phyloP scores from a whole-genome alignment of 305 asterid species.

The Fraxinus albicans region DNA sequence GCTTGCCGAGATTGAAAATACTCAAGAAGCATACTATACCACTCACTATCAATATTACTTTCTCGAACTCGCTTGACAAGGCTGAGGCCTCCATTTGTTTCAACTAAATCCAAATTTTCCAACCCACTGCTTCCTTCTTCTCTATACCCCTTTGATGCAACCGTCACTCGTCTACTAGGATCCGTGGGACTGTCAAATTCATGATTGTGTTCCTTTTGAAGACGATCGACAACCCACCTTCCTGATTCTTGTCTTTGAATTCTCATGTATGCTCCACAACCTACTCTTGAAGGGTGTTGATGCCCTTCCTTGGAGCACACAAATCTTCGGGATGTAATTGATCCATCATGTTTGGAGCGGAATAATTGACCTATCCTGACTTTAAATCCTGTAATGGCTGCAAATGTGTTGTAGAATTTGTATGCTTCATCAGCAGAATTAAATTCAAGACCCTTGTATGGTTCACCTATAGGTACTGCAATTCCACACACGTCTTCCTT shows the following conservation, averaged over 20 bases:
- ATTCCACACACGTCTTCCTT: conserved; percentile 51
- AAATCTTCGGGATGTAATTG: conserved; percentile 92
- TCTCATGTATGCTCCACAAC: conserved; percentile 92
- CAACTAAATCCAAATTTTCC: conserved; percentile 86
- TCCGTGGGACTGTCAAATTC: conserved; percentile 48
- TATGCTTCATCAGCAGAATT: conserved; percentile 76
- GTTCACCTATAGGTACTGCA: conserved; percentile 57
- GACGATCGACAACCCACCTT: conserved; percentile 86
- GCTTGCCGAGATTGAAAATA: conserved; percentile 87
- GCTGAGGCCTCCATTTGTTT: conserved; percentile 76
- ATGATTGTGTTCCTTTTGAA: conserved; percentile 78
- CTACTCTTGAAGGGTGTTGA: conserved; percentile 97
- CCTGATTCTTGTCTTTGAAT: conserved; percentile 89
- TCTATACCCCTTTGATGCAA: conserved; percentile 56
- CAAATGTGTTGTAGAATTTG: conserved; percentile 65
- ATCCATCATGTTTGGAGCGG: conserved; percentile 89
- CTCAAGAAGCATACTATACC: conserved; percentile 73
- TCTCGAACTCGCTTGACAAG: conserved; percentile 63
- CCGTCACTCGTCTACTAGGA: conserved; percentile 46
- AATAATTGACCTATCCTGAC: conserved; percentile 92
- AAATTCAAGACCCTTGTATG: conserved; percentile 83
- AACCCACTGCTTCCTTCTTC: conserved; percentile 68
- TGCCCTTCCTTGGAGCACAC: conserved; percentile 98
- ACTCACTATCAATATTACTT: conserved; percentile 52
- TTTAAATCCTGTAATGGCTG: conserved; percentile 68